Evolutionary conservation across 176 grass and related monocot species (phyloP).

Genomic region (Aechmea fasciata): DNA sequence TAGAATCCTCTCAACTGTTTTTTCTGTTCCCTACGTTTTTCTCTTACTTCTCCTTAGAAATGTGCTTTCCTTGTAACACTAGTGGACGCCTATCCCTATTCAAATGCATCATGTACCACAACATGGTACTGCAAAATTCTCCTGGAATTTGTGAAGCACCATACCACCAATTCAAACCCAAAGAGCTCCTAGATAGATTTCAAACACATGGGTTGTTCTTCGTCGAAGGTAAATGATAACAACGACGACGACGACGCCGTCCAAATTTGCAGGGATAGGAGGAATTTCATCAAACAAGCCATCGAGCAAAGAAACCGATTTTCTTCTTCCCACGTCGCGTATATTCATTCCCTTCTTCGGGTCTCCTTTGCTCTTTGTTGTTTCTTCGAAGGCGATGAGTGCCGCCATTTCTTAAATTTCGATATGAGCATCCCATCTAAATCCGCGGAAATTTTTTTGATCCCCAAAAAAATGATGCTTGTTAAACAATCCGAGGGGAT

Average conservation of each 20-base stretch:
- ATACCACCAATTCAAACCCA: slow-evolving; percentile 5
- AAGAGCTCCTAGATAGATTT: slow-evolving; percentile 10
- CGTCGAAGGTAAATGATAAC: slow-evolving; percentile 71
- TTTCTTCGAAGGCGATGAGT: slow-evolving; percentile 60
- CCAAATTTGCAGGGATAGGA: slow-evolving; percentile 58
- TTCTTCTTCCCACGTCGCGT: slow-evolving; percentile 56
- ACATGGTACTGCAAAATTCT: slow-evolving; percentile 1
- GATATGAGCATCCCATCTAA: slow-evolving; percentile 24
- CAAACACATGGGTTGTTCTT: slow-evolving; percentile 66
- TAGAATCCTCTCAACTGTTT: slow-evolving; percentile 18
- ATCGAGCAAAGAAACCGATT: slow-evolving; percentile 51
- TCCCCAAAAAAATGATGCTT: slow-evolving; percentile 6
- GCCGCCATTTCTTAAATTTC: slow-evolving; percentile 36
- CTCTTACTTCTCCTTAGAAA: slow-evolving; percentile 28
- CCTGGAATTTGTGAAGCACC: neutral
- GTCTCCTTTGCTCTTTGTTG: slow-evolving; percentile 55
- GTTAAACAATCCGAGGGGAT: slow-evolving; percentile 5
- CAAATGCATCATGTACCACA: slow-evolving; percentile 1
- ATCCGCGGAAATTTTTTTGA: slow-evolving; percentile 28
- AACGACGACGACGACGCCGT: slow-evolving; percentile 55
- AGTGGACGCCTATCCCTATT: slow-evolving; percentile 17
- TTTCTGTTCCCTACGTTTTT: neutral
- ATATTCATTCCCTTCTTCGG: slow-evolving; percentile 53
- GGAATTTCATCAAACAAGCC: slow-evolving; percentile 70
- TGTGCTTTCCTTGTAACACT: slow-evolving; percentile 47